Percentiles rank a stretch among this genome's conserved stretches.
These are phyloP conservation scores for Porodaedalea pini DNA, from an alignment of 1,284 basidiomycete genomes.

Conservation along the genomic window DNA sequence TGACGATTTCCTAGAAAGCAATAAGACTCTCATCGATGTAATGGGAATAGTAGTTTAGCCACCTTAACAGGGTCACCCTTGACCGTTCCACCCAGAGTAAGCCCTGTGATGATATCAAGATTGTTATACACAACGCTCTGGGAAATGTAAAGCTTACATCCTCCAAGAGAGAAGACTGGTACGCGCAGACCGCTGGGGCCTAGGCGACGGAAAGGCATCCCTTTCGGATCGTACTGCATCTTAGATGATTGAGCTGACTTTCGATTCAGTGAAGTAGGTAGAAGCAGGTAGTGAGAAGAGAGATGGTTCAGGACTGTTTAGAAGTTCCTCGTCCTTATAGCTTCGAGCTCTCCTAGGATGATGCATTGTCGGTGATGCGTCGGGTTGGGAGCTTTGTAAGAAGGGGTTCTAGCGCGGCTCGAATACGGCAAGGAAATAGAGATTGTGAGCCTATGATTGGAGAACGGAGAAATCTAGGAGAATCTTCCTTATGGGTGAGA, in stretches of 20 bases:
- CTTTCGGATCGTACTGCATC: constrained; percentile 21
- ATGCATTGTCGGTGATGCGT: too few species aligned
- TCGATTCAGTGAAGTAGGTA: too few species aligned
- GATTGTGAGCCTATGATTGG: too few species aligned
- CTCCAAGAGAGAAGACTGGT: constrained; percentile 75
- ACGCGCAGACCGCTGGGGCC: constrained; percentile 74
- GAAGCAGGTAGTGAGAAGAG: too few species aligned
- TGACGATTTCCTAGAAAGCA: constrained; percentile 51
- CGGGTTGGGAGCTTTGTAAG: not conserved
- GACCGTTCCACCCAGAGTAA: constrained; percentile 69
- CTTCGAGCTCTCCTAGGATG: too few species aligned
- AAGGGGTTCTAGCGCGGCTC: not conserved
- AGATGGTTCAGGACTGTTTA: not conserved
- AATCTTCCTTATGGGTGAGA: too few species aligned
- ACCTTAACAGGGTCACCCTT: constrained; percentile 71
- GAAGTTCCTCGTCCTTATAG: too few species aligned
- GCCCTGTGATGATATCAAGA: constrained; percentile 46
- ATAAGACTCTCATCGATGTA: constrained; percentile 2
- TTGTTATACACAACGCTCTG: constrained; percentile 2
- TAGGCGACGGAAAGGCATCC: constrained; percentile 72
- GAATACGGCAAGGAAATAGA: too few species aligned
- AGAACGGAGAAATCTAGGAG: too few species aligned
- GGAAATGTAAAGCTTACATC: constrained; percentile 49
- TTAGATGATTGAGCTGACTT: not conserved
- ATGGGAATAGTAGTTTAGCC: constrained; percentile 9